phyloP scores from a whole-genome alignment of 164 flowering plant species.

The Sedum album region DNA sequence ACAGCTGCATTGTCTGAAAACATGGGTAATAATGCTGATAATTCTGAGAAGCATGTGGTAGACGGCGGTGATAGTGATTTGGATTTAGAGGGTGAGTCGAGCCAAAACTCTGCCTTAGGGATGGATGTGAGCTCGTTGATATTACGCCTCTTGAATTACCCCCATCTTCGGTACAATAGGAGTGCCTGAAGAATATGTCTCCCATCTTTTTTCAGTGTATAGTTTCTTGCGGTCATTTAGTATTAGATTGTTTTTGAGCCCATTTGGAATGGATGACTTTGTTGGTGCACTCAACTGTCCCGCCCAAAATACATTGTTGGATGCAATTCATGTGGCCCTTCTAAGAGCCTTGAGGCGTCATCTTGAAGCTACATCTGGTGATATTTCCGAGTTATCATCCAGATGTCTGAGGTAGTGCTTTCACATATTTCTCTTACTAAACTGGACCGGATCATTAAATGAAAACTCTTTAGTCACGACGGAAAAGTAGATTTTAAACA shows the following conservation, averaged over 20 bases:
- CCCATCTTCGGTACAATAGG: conserved; percentile 73
- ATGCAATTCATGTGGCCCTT: conserved; percentile 69
- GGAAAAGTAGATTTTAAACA: neutral
- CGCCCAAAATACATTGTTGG: conserved; percentile 62
- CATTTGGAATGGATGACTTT: conserved; percentile 82
- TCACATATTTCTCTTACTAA: neutral
- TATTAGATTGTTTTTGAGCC: conserved; percentile 52
- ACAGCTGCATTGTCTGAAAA: conserved; percentile 20
- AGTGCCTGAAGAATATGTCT: conserved; percentile 66
- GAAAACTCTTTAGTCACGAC: neutral
- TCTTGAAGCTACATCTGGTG: conserved; percentile 49
- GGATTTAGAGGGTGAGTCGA: conserved; percentile 53
- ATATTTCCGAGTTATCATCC: conserved; percentile 57
- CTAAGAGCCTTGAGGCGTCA: conserved; percentile 57
- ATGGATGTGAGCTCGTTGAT: conserved; percentile 22
- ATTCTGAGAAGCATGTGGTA: conserved; percentile 20
- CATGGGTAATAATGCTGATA: conserved; percentile 11
- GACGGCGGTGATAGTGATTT: conserved; percentile 24
- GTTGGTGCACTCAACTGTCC: conserved; percentile 70
- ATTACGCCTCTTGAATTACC: conserved; percentile 56
- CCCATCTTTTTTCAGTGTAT: conserved; percentile 73
- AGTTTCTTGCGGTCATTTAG: conserved; percentile 79
- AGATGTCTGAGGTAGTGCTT: conserved; percentile 69
- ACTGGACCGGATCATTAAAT: neutral
- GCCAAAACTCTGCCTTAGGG: conserved; percentile 16